Conservation (phyloP, 1,284 basidiomycete species). For the Takashimella tepidaria region DNA sequence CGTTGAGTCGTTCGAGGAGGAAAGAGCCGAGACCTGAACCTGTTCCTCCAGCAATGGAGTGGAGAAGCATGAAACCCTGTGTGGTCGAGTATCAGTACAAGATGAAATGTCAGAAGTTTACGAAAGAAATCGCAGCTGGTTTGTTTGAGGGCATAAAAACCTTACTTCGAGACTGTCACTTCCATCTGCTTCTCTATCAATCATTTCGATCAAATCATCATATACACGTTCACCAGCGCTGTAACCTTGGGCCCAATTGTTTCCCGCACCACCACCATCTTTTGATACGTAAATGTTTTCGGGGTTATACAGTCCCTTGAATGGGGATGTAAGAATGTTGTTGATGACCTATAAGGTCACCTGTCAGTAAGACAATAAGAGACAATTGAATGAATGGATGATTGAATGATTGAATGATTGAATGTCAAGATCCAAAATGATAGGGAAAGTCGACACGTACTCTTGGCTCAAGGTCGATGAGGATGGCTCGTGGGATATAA, state of each 20-base stretch:
- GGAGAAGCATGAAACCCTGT: constrained; percentile 98
- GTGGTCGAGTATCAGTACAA: background rate
- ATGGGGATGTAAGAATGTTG: constrained; percentile 86
- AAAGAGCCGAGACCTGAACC: constrained; percentile 97
- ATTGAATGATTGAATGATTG: background rate
- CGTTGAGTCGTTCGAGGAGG: constrained; percentile 90
- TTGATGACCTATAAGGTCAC: constrained; percentile 80
- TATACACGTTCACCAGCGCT: constrained; percentile 83
- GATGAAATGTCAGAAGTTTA: background rate
- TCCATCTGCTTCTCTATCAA: constrained; percentile 96
- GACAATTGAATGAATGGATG: background rate
- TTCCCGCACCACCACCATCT: constrained; percentile 95
- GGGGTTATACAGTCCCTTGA: constrained; percentile 91
- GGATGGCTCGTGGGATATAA: constrained; percentile 93
- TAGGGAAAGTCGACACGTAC: constrained; percentile 52
- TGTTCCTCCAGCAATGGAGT: constrained; percentile 97
- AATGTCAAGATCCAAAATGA: background rate
- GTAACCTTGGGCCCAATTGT: constrained; percentile 98
- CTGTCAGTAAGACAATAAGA: background rate
- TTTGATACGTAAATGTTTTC: constrained; percentile 96
- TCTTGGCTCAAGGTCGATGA: constrained; percentile 95
- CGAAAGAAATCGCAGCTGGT: background rate
- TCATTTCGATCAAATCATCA: constrained; percentile 98
- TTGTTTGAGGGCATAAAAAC: background rate
- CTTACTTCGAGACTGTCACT: constrained; percentile 92